Conservation (phyloP, 306 rosid species). For the Castanea sativa region DNA sequence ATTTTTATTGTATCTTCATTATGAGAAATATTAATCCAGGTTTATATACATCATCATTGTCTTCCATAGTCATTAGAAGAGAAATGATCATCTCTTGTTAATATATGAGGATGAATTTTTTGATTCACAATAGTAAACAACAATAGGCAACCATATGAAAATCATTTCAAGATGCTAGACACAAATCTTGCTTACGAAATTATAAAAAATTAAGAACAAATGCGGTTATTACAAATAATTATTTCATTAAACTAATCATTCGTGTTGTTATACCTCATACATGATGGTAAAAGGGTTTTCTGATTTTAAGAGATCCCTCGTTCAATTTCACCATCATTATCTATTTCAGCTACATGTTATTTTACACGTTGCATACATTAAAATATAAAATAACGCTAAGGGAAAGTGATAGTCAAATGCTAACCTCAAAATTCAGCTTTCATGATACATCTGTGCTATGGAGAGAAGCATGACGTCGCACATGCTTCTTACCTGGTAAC, state of each 20-base stretch:
- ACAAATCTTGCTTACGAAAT: not conserved
- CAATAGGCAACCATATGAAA: not conserved
- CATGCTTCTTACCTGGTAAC: not conserved
- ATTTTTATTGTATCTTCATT: too few species aligned
- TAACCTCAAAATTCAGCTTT: not conserved
- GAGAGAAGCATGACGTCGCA: not conserved
- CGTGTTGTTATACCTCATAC: not conserved
- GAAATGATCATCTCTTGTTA: too few species aligned
- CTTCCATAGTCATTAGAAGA: too few species aligned
- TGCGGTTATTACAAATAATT: slow-evolving; percentile 3
- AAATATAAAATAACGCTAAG: not conserved
- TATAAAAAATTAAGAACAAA: not conserved
- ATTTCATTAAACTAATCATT: not conserved
- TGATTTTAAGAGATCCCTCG: slow-evolving; percentile 1
- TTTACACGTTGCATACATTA: not conserved
- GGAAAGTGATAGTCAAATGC: not conserved
- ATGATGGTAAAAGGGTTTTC: not conserved
- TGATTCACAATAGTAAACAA: not conserved
- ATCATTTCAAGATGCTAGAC: not conserved
- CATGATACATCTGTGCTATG: not conserved
- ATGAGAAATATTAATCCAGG: too few species aligned
- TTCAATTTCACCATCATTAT: slow-evolving; percentile 15
- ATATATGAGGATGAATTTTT: not conserved
- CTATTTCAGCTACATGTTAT: not conserved
- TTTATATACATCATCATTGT: too few species aligned